Percentiles rank a stretch among this genome's conserved stretches.
Evolutionary conservation across 257 asterid species (phyloP).

Genomic region (Eucommia ulmoides): DNA sequence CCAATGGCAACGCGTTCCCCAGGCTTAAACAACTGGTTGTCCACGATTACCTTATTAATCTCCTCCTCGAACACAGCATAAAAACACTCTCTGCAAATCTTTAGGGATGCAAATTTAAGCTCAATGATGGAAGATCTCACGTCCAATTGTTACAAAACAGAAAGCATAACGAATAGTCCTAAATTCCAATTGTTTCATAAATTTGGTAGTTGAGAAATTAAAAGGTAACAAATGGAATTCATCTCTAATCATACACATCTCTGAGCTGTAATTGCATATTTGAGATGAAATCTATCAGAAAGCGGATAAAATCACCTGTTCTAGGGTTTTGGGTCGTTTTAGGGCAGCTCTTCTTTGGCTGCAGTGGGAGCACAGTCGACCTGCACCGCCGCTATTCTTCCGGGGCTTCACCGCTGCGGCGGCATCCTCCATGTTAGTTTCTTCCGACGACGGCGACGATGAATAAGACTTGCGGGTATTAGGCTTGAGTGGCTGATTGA

Average conservation of each 20-base stretch:
- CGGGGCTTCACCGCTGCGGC: conserved; percentile 41
- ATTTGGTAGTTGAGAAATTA: not conserved
- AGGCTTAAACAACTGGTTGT: conserved; percentile 66
- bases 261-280: not conserved
- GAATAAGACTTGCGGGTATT: no score
- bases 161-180: not conserved
- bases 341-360: conserved; percentile 62
- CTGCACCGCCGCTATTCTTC: conserved; percentile 6
- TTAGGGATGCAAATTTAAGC: not conserved
- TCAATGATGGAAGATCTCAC: no score
- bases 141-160: not conserved
- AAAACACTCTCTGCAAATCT: conserved; percentile 95
- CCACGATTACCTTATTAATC: conserved; percentile 68
- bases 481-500: no score
- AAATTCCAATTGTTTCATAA: not conserved
- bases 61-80: conserved; percentile 77
- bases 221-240: not conserved
- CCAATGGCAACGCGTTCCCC: conserved; percentile 95
- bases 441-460: no score
- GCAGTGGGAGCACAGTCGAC: conserved; percentile 50
- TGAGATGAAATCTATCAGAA: not conserved
- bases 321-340: conserved; percentile 90
- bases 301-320: conserved; percentile 33
- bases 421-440: conserved; percentile 8
- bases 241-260: not conserved